Conservation (phyloP, 2,329 filamentous ascomycete species). For the Fusarium sublunatum region DNA sequence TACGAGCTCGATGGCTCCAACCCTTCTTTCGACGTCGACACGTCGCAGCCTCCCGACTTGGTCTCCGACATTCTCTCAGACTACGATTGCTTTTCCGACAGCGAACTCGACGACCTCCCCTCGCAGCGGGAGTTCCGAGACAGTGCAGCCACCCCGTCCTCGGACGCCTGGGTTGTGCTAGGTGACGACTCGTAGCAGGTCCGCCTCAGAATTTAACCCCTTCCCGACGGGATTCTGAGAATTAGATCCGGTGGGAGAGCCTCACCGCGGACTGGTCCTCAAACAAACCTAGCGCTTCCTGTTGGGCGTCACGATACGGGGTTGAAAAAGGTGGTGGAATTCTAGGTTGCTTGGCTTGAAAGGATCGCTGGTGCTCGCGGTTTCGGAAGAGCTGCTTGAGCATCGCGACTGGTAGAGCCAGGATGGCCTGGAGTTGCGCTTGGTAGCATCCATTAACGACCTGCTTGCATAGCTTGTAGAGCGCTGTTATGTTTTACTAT, state of each 20-base stretch:
- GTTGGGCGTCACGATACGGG: constrained; percentile 18
- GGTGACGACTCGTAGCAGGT: constrained; percentile 61
- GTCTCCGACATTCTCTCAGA: constrained; percentile 51
- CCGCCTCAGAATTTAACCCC: constrained; percentile 50
- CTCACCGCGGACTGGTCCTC: constrained; percentile 55
- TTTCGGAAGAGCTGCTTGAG: constrained; percentile 37
- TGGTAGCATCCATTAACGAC: constrained; percentile 16
- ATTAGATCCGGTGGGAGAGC: constrained; percentile 44
- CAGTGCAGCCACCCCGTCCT: constrained; percentile 43
- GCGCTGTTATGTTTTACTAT: constrained; percentile 30
- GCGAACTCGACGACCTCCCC: constrained; percentile 50
- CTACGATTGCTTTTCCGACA: constrained; percentile 54
- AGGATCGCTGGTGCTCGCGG: constrained; percentile 42
- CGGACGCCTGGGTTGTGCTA: constrained; percentile 57
- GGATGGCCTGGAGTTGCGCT: constrained; percentile 1
- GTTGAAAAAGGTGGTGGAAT: constrained; percentile 10
- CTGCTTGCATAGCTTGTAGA: constrained; percentile 42
- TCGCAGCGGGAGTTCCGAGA: constrained; percentile 49
- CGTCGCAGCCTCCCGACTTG: constrained; percentile 52
- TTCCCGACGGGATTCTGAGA: constrained; percentile 43
- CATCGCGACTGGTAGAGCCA: constrained; percentile 27
- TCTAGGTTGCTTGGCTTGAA: background rate
- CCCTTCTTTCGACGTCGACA: constrained; percentile 51
- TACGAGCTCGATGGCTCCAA: constrained; percentile 53
- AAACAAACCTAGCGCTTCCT: constrained; percentile 41